Base-by-base conservation (phyloP, 768 basidiomycete species). In the Lactarius vividus region DNA sequence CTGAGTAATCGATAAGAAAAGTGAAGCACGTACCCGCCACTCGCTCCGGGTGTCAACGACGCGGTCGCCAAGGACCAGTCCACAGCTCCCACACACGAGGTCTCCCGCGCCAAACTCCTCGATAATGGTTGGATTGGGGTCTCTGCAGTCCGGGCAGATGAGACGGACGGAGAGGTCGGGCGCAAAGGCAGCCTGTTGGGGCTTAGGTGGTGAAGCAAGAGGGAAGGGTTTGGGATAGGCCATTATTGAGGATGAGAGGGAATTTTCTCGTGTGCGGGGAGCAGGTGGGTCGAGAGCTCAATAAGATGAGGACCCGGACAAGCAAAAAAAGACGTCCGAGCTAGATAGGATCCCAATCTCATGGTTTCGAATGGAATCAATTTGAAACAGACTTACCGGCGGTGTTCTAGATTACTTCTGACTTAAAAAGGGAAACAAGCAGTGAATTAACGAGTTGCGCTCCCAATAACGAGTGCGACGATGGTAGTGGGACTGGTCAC, bases 71-170 rank as follows among this genome's bases (percentile, higher is more conserved):
- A 98, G 80, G 71, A 99, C 95, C 71, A 98, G 82, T 64, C 96
- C 94, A 82, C 94, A 96, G 68, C 84, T 84, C 74, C 90, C 90
- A 80, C 96, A 94, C 71, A 98, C 97, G 75, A 98, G 87, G 79
- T 99, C 97, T 73, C 97, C 97, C 71, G 92, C 91, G 73, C 93
- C 92, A 79, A 96, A 98, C 81, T 98, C 94, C 81, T 99, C 97
- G 73, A 95, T 85, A 74, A 99, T 96, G 70, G 95, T 88, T 16
- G 95, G 94, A 73, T 92, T 91, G 63, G 93, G 92, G 74, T 93
- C 91, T 78, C 90, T 83, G 81, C 96, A 98, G 73, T 98, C 96
- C 26, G 95, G 96, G 75, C 96, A 98, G 71, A 96, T 91, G 72
- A 94, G 86, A 56, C 92, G 90, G 70, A 94, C 89, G 58, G 91